Conservation (phyloP, 1,139 yeast species). For the Taphrina deformans region DNA sequence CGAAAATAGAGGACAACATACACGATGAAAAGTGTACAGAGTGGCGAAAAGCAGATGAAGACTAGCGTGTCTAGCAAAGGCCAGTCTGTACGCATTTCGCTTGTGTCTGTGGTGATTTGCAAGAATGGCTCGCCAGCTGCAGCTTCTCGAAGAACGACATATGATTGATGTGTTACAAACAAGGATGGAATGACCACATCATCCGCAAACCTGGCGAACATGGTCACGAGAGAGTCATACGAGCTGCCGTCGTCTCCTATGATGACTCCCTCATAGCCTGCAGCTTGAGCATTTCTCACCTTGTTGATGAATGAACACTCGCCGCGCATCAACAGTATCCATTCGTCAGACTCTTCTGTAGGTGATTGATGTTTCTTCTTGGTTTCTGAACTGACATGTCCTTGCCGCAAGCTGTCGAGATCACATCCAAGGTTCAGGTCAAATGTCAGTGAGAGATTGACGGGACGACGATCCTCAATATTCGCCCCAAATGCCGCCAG, state of each 20-base stretch:
- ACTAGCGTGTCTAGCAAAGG: slow-evolving; percentile 47
- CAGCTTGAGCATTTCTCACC: slow-evolving; percentile 46
- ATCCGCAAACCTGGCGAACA: slow-evolving; percentile 45
- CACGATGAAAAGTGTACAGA: slow-evolving; percentile 48
- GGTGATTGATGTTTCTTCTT: neutral
- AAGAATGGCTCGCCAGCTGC: neutral
- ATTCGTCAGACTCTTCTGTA: slow-evolving; percentile 5
- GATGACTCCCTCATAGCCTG: slow-evolving; percentile 50
- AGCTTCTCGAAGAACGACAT: slow-evolving; percentile 40
- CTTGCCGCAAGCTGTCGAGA: neutral
- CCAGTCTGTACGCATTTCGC: slow-evolving; percentile 39
- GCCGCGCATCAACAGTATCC: slow-evolving; percentile 48
- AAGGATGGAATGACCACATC: slow-evolving; percentile 47
- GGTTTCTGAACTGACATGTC: neutral
- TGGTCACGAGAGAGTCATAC: slow-evolving; percentile 45
- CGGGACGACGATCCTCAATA: slow-evolving; percentile 38
- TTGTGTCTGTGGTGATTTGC: neutral
- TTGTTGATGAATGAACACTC: slow-evolving; percentile 49
- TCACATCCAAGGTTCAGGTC: slow-evolving; percentile 1
- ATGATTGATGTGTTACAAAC: slow-evolving; percentile 47
- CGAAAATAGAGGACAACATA: slow-evolving; percentile 47
- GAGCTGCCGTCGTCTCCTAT: slow-evolving; percentile 48
- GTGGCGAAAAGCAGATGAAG: slow-evolving; percentile 49
- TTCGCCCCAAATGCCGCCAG: slow-evolving; percentile 47
- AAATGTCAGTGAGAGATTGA: neutral